Evolutionary conservation across 768 basidiomycete genomes (phyloP), one percentile per base, ranked within the genome.

Genomic region (Sporobolomyces phaffii): DNA sequence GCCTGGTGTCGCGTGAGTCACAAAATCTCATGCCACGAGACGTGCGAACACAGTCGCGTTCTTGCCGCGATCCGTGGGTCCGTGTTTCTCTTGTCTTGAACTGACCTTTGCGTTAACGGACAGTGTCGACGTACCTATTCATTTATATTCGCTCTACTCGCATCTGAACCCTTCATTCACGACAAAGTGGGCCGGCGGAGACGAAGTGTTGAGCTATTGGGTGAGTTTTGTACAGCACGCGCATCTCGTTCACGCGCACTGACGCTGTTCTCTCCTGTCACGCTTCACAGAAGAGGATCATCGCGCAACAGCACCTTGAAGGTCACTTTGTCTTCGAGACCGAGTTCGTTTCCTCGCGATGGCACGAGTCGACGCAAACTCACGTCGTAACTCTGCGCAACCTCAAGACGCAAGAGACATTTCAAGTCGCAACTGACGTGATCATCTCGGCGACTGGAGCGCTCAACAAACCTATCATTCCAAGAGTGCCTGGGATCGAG

Each of bases 381-480:
- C 83, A 84, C 74, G 76, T 74, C 7, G 51, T 85, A 22, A 73
- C 72, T 20, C 70, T 85, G 38, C 74, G 79, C 68, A 76, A 81
- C 50, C 18, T 73, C 41, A 64, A 69, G 28, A 81, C 79, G 17
- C 79, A 79, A n/a, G 76, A 78, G 73, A 74, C 70, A 51, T 76
- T 71, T 2, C 52, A 72, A 14, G 76, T 77, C 22, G 77, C 80
- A 34, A 82, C 82, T 14, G 80, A 83, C 65, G 75, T 81, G 28
- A 58, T 84, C 58, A 76, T 85, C 61, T 81, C 78, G 41, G 84
- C 83, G 6, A 79, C 63, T n/a, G 74, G 74, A 20, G 84, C 85
- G 63, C 78, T 81, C 65, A 77, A 72, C 13, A 81, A 82, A 9
- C 68, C 80, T 51, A 82, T 78, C 66, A 81, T 83, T 0, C 79